These are phyloP conservation scores for Pelargonium australe DNA, from an alignment of 441 rosid genomes.

Conservation along the genomic window DNA sequence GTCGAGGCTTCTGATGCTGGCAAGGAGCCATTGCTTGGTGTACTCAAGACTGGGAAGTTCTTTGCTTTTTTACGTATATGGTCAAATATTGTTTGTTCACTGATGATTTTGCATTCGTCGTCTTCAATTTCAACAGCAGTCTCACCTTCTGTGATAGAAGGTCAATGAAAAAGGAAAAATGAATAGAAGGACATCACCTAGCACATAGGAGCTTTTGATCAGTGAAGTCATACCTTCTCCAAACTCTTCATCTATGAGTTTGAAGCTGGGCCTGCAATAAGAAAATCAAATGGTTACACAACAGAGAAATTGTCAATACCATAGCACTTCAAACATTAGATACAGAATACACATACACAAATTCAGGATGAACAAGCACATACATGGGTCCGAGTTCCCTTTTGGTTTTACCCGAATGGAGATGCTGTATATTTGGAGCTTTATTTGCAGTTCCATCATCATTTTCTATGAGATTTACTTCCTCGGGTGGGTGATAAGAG, in stretches of 20 bases:
- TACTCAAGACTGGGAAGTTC: constrained; percentile 44
- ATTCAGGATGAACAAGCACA: constrained; percentile 23
- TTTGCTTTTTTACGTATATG: constrained; percentile 83
- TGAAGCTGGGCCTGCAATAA: constrained; percentile 78
- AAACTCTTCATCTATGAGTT: constrained; percentile 74
- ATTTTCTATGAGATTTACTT: constrained; percentile 33
- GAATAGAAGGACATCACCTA: constrained; percentile 4
- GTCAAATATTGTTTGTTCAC: constrained; percentile 59
- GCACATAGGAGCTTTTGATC: not conserved
- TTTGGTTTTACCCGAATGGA: constrained; percentile 25
- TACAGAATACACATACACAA: not conserved
- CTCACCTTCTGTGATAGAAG: constrained; percentile 32
- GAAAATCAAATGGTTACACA: constrained; percentile 18
- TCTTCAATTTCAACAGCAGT: constrained; percentile 32
- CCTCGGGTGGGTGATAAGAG: constrained; percentile 36
- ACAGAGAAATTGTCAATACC: constrained; percentile 3
- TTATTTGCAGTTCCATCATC: constrained; percentile 30
- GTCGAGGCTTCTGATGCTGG: constrained; percentile 33
- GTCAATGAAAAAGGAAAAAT: constrained; percentile 15
- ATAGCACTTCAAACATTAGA: constrained; percentile 1
- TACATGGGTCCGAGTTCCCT: constrained; percentile 32
- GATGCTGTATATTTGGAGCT: constrained; percentile 19
- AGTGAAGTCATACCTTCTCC: constrained; percentile 47
- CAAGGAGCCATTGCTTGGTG: constrained; percentile 31
- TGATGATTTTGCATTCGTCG: constrained; percentile 45